Evolutionary conservation across 2,329 filamentous ascomycete genomes (phyloP).

Genomic region (Hawksworthiomyces lignivorus): DNA sequence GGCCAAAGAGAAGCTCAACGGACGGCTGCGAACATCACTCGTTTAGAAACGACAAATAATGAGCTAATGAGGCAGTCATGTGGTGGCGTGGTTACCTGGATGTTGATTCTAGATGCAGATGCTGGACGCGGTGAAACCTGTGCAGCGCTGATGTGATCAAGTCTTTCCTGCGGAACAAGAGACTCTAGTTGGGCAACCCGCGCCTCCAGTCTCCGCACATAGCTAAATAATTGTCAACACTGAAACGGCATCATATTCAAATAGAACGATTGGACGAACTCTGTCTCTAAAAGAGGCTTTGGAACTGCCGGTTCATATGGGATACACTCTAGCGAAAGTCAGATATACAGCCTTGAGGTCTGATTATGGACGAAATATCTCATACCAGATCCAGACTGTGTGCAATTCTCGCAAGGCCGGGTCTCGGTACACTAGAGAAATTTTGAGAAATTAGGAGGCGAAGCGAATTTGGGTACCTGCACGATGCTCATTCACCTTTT

Average conservation of each 20-base stretch:
- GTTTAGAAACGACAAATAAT: too few species aligned
- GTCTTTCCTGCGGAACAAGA: constrained; percentile 13
- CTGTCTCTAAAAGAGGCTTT: neutral
- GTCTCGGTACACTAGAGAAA: constrained; percentile 15
- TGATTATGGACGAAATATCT: neutral
- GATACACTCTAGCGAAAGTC: constrained; percentile 13
- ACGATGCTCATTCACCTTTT: too few species aligned
- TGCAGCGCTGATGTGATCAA: constrained; percentile 15
- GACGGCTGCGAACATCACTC: too few species aligned
- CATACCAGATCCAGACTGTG: constrained; percentile 15
- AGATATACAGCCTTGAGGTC: too few species aligned
- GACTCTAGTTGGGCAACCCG: constrained; percentile 13
- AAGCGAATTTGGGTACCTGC: neutral
- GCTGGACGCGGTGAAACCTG: too few species aligned
- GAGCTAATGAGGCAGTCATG: too few species aligned
- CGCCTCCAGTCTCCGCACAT: constrained; percentile 14
- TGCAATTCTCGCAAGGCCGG: constrained; percentile 19
- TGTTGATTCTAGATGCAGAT: too few species aligned
- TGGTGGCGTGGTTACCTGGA: too few species aligned
- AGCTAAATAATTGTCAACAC: too few species aligned
- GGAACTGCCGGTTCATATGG: constrained; percentile 6
- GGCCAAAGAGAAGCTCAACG: too few species aligned
- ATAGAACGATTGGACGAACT: constrained; percentile 2
- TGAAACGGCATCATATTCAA: too few species aligned
- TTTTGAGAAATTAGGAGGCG: neutral